Evolutionary conservation across 495 filamentous ascomycete genomes (phyloP), one percentile per base, ranked within the genome.

Genomic region (Penicillium cataractarum): DNA sequence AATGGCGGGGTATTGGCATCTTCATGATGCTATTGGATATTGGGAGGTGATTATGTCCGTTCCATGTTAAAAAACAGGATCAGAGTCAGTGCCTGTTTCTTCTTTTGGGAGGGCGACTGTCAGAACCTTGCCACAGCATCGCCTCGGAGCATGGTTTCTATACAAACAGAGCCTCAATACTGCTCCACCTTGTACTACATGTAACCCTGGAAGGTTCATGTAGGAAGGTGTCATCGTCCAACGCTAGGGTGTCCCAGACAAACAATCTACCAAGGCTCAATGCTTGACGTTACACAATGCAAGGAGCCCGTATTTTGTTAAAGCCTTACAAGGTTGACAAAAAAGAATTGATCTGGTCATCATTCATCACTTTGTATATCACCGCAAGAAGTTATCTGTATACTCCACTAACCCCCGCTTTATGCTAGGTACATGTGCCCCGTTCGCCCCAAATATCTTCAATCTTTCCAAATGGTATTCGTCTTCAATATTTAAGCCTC

Each of bases 401-500:
- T 54, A 29, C 1, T 4, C n/a, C 29, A 54, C 15, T 10, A 54
- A 17, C n/a, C 51, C 19, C 29, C 51, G 26, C 27, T 29, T 33
- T 24, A n/a, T 32, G 31, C 31, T 35, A 49, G 8, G 10, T 24
- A 37, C 53, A 21, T 40, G 17, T 27, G 39, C 26, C 42, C 21
- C 6, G 8, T 22, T 46, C 42, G 42, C 9, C 42, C 32, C 7
- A 24, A 40, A 59, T 1, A 33, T 22, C 9, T 15, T 55, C 51
- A 55, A 54, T 42, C 24, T 31, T n/a, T 32, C 26, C 26, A 17
- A 33, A 22, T 19, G 26, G 17, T 57, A 49, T 5, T 24, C n/a
- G n/a, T n/a, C 15, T 8, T 21, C 49, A 19, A 46, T 8, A 22
- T 26, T 52, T 64, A 75, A 50, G 35, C 39, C 13, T 72, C 76